Conservation (phyloP, 208 protist genomes). For the Trypanosoma cruzi region DNA sequence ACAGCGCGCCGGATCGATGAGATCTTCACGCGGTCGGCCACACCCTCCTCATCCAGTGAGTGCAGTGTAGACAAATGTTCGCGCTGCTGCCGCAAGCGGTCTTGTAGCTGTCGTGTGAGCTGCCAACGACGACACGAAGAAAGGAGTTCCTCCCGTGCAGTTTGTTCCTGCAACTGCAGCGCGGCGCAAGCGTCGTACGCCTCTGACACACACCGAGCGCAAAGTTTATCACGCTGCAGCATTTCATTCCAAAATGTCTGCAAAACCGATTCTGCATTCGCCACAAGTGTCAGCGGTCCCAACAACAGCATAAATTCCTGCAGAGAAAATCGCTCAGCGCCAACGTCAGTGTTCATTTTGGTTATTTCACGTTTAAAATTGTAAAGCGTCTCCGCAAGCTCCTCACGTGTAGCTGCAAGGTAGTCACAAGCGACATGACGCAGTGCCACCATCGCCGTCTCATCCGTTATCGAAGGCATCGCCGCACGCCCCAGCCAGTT, state of each 20-base stretch:
- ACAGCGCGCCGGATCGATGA: slow-evolving; percentile 5
- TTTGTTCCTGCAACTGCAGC: background rate
- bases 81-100: slow-evolving; percentile 2
- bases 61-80: slow-evolving; percentile 13
- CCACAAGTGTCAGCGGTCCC: slow-evolving; percentile 12
- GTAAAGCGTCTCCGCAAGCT: background rate
- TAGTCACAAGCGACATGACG: slow-evolving; percentile 11
- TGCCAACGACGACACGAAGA: slow-evolving; percentile 3
- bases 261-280: slow-evolving; percentile 13
- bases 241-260: background rate
- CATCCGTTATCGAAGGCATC: slow-evolving; percentile 8
- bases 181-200: background rate
- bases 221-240: slow-evolving; percentile 12
- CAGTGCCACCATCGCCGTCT: slow-evolving; percentile 5
- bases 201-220: background rate
- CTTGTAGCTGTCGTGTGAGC: slow-evolving; percentile 3
- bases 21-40: background rate
- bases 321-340: slow-evolving; percentile 1
- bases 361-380: background rate
- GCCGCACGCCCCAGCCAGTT: background rate
- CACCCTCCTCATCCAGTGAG: background rate
- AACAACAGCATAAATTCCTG: slow-evolving; percentile 8
- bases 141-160: background rate
- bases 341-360: background rate
- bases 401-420: background rate